Base-by-base conservation (phyloP, 2,329 filamentous ascomycete genomes). In the Diaporthe eres region DNA sequence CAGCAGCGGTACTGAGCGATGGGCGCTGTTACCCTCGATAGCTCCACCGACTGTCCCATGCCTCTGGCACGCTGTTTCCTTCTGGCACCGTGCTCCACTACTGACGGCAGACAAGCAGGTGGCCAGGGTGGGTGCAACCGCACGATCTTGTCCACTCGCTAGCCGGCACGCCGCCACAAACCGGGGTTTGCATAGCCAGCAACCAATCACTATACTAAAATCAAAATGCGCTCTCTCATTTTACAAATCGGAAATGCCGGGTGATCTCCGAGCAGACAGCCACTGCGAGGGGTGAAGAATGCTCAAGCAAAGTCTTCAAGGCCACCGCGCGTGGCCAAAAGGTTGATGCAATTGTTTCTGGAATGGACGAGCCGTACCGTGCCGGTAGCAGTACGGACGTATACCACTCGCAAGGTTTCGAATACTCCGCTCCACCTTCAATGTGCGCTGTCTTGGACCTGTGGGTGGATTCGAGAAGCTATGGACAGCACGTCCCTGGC, bases 31-130 rank as follows among this genome's bases (percentile, higher is more conserved):
- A 47, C 60, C 28, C 28, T 67, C 25, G 28, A 67, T 22, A 34
- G 44, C 65, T 68, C 65, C 47, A 53, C 31, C n/a, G 63, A 44
- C 47, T 74, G 65, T 44, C 63, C 61, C 55, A 55, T 72, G 58
- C 51, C 39, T 72, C 39, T 75, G 75, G 75, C 73, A 75, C 73
- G 73, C 71, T 68, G 71, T 74, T 58, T 67, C 47, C 57, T 68
- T 42, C 34, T 76, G 72, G 71, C 44, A 44, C 73, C 28, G 71
- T 65, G 71, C 71, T 73, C 71, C 71, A 65, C 58, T 65, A 44
- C 42, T 39, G 49, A 70, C 49, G 49, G 65, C 65, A 60, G 53
- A 57, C 37, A 72, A 49, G 71, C 61, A 75, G 73, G 68, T 75
- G 44, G 72, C 42, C 34, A 70, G 65, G 49, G 17, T 67, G 42